Percentiles rank a stretch among this genome's conserved stretches.
These are phyloP conservation scores for Saccharomyces kudriavzevii DNA, from an alignment of 805 yeast genomes.

Conservation along the genomic window DNA sequence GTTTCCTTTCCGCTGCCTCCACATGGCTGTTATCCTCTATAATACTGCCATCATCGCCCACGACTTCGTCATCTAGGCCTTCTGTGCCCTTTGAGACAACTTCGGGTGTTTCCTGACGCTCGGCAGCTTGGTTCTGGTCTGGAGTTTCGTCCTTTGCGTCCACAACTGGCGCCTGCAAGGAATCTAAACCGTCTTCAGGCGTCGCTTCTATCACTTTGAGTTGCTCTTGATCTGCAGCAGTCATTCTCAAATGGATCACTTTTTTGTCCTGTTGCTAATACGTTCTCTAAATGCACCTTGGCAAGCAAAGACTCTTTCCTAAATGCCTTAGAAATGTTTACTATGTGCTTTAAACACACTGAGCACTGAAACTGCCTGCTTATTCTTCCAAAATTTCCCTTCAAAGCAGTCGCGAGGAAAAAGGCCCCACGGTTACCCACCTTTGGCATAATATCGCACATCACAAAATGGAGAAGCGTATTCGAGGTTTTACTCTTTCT, in stretches of 20 bases:
- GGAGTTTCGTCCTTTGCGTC: neutral
- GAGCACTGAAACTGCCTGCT: neutral
- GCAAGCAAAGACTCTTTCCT: neutral
- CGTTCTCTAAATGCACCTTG: neutral
- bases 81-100: neutral
- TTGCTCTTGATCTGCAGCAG: neutral
- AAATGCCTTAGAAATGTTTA: neutral
- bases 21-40: neutral
- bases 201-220: neutral
- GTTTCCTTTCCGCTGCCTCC: slow-evolving; percentile 15
- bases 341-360: neutral
- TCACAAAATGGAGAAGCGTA: neutral
- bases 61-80: neutral
- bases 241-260: neutral
- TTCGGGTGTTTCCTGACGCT: neutral
- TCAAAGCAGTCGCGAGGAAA: neutral
- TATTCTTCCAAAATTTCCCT: neutral
- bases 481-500: neutral
- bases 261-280: neutral
- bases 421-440: neutral
- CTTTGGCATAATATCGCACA: neutral
- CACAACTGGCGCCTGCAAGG: neutral
- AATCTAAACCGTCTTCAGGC: neutral
- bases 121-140: neutral
- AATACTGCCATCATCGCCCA: slow-evolving; percentile 1